A percentile compares a stretch with the other conserved stretches of the same genome.
Conservation (phyloP, 2,329 filamentous ascomycete species). For the Scytalidium sp. region DNA sequence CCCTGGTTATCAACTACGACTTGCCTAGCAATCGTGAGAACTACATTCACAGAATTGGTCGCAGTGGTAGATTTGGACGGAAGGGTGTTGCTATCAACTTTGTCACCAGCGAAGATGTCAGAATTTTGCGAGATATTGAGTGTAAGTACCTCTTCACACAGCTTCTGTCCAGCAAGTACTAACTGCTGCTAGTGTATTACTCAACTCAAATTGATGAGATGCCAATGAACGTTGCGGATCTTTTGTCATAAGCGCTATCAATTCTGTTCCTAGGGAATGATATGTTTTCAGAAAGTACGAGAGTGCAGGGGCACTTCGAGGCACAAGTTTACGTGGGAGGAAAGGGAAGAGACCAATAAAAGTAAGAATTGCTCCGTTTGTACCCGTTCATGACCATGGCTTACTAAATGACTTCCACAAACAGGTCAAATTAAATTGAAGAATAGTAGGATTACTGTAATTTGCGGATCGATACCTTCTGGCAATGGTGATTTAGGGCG, state of each 20-base stretch:
- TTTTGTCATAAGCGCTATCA: constrained; percentile 21
- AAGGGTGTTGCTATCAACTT: constrained; percentile 99
- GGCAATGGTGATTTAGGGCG: background rate
- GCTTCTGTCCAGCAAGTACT: constrained; percentile 6
- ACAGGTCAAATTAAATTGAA: background rate
- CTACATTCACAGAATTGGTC: constrained; percentile 97
- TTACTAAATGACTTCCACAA: background rate
- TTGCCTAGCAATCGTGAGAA: constrained; percentile 98
- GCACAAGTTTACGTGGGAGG: constrained; percentile 22
- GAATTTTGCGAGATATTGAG: constrained; percentile 96
- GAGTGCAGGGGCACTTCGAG: constrained; percentile 16
- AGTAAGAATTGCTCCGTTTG: constrained; percentile 11
- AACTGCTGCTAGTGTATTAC: constrained; percentile 57
- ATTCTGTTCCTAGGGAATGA: background rate
- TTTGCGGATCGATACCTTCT: no score
- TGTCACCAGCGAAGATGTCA: constrained; percentile 95
- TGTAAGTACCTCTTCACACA: constrained; percentile 51
- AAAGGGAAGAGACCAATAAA: constrained; percentile 23
- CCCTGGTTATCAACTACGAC: constrained; percentile 98
- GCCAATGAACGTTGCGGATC: constrained; percentile 68
- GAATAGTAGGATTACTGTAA: no score
- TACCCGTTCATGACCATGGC: background rate
- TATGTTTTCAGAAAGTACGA: background rate
- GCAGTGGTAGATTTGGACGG: constrained; percentile 90
- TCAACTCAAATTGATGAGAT: constrained; percentile 79